These are phyloP conservation scores for Osmanthus fragrans DNA, from an alignment of 257 asterid genomes.

Conservation along the genomic window DNA sequence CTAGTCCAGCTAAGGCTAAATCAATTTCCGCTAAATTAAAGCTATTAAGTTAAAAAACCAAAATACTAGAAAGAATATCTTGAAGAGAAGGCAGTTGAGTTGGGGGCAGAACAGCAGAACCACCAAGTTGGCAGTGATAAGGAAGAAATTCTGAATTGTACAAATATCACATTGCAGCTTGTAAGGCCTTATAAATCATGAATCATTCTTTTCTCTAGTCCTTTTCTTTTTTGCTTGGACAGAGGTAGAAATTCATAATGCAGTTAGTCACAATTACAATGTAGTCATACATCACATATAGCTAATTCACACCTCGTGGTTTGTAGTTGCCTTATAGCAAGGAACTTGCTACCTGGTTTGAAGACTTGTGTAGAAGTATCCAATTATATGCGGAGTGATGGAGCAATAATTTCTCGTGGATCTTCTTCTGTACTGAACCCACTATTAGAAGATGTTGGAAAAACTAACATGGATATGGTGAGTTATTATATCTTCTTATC, in stretches of 20 bases:
- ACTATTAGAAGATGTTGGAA: constrained; percentile 52
- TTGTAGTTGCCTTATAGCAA: constrained; percentile 86
- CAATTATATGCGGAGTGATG: constrained; percentile 67
- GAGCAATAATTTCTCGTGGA: constrained; percentile 50
- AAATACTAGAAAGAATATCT: neutral
- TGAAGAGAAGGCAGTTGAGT: neutral
- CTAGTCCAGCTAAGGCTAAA: neutral
- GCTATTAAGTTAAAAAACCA: neutral
- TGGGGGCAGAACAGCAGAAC: neutral
- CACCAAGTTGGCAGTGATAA: neutral
- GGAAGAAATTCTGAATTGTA: neutral
- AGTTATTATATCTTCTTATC: constrained; percentile 32
- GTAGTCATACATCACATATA: constrained; percentile 12
- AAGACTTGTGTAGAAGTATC: constrained; percentile 89
- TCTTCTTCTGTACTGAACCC: constrained; percentile 46
- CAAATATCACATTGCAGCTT: neutral
- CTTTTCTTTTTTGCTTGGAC: neutral
- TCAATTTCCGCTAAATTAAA: neutral
- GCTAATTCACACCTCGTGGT: constrained; percentile 28
- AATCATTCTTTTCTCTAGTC: neutral
- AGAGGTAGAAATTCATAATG: neutral
- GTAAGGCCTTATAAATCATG: neutral
- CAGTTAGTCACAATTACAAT: neutral
- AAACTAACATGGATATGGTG: constrained; percentile 62
- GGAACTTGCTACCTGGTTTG: constrained; percentile 87